Conservation (phyloP, 208 protist genomes). For the Leishmania tarentolae region DNA sequence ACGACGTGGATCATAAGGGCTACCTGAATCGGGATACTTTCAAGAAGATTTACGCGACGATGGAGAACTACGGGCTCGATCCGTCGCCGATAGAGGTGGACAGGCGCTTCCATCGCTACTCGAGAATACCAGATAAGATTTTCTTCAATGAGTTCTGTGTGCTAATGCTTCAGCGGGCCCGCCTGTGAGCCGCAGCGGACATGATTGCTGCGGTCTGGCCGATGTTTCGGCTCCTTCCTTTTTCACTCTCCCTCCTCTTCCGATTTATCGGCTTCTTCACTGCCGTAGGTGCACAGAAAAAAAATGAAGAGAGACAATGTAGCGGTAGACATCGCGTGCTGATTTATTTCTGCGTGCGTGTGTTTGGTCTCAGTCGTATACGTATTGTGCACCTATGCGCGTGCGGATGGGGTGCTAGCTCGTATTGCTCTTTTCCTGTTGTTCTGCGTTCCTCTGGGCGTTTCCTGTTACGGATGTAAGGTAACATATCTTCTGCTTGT, state of each 20-base stretch:
- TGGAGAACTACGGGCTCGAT: slow-evolving; percentile 83
- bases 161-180: slow-evolving; percentile 83
- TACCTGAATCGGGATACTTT: slow-evolving; percentile 79
- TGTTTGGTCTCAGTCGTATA: neutral
- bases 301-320: neutral
- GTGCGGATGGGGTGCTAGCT: neutral
- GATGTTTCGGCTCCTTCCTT: neutral
- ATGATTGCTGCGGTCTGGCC: neutral
- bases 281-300: neutral
- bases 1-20: slow-evolving; percentile 53
- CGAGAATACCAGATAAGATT: slow-evolving; percentile 46
- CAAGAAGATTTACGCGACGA: slow-evolving; percentile 64
- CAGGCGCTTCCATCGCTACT: slow-evolving; percentile 56
- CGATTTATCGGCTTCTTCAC: too few relatives aligned
- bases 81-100: slow-evolving; percentile 58
- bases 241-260: neutral
- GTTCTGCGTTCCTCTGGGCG: neutral
- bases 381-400: neutral
- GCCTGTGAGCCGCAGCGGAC: slow-evolving; percentile 49
- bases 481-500: neutral
- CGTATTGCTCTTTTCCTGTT: neutral
- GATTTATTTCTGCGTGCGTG: neutral
- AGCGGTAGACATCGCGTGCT: neutral
- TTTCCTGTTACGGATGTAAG: neutral
- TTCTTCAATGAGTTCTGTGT: slow-evolving; percentile 85